Evolutionary conservation across 2,329 filamentous ascomycete species (phyloP), one percentile per base, ranked within the genome.

Genomic region (Drechslerella dactyloides): DNA sequence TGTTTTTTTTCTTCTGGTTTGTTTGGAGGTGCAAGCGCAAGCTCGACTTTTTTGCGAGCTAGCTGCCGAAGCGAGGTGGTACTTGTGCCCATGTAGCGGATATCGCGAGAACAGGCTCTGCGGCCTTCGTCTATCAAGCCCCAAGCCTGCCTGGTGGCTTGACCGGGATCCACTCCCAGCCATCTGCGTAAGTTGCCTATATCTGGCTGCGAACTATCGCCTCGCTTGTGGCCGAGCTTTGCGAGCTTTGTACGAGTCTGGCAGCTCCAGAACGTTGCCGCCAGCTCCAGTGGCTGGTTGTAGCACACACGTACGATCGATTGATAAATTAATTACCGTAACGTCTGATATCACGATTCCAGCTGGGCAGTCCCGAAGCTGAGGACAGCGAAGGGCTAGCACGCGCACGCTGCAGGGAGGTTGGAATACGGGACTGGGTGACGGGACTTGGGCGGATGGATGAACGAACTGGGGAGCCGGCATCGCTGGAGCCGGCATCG

Each of bases 201-300:
- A n/a, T n/a, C n/a, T n/a, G n/a, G n/a, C n/a, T n/a, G n/a, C n/a
- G 19, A 10, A 19, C 17, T 48, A 19, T 23, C 44, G 44, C 44
- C 44, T 48, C 44, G 44, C 44, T 48, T 48, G 19, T 23, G 44
- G 44, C 44, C 44, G 19, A 23, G 19, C 44, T 48, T 19, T 23
- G n/a, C 44, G 19, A 23, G 19, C 44, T 48, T 19, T 23, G n/a
- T 10, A 48, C 44, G n/a, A 48, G 44, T 19, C 44, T 19, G 17
- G 44, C 44, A 48, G 44, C 44, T 48, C 8, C 44, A 19, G 19
- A 48, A 19, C 44, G n/a, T 11, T 21, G 19, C 17, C 40, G 40
- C 40, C 11, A 17, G 27, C 27, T 33, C 27, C n/a, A n/a, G n/a
- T n/a, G n/a, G n/a, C n/a, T n/a, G n/a, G n/a, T n/a, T n/a, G n/a